phyloP scores from a whole-genome alignment of 2,329 filamentous ascomycete species.

The Epichloe sp. region DNA sequence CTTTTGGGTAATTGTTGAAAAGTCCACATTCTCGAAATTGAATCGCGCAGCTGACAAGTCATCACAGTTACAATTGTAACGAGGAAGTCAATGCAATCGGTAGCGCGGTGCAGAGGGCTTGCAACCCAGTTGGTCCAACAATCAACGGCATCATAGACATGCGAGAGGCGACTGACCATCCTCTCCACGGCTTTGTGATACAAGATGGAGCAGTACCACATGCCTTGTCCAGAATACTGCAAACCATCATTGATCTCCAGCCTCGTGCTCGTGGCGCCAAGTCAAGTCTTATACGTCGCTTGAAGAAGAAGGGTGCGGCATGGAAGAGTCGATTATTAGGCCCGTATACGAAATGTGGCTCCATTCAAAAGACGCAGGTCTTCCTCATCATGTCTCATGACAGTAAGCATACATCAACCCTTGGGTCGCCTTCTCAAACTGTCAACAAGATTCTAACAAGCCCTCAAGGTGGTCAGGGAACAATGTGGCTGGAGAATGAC shows the following conservation, averaged over 20 bases:
- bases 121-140: slow-evolving; percentile 42
- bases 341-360: slow-evolving; percentile 41
- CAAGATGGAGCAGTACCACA: slow-evolving; percentile 50
- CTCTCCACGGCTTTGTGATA: slow-evolving; percentile 49
- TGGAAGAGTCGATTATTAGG: slow-evolving; percentile 42
- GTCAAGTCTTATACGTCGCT: background rate
- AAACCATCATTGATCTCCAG: slow-evolving; percentile 38
- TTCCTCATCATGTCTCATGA: slow-evolving; percentile 58
- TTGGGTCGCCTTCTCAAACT: background rate
- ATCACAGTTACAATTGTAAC: slow-evolving; percentile 42
- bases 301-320: slow-evolving; percentile 4
- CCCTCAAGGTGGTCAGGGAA: slow-evolving; percentile 40
- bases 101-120: slow-evolving; percentile 6
- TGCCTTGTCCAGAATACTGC: slow-evolving; percentile 41
- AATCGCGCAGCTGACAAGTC: background rate
- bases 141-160: slow-evolving; percentile 52
- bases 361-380: slow-evolving; percentile 45
- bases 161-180: slow-evolving; percentile 33
- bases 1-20: slow-evolving; percentile 35
- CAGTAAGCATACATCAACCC: slow-evolving; percentile 21
- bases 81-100: slow-evolving; percentile 44
- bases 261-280: slow-evolving; percentile 23
- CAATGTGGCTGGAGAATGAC: slow-evolving; percentile 44
- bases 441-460: background rate
- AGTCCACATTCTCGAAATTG: no score